A percentile compares a stretch with the other conserved stretches of the same genome.
Evolutionary conservation across 352 stramenopile species (phyloP).

Genomic region (Aphanomyces cochlioides): DNA sequence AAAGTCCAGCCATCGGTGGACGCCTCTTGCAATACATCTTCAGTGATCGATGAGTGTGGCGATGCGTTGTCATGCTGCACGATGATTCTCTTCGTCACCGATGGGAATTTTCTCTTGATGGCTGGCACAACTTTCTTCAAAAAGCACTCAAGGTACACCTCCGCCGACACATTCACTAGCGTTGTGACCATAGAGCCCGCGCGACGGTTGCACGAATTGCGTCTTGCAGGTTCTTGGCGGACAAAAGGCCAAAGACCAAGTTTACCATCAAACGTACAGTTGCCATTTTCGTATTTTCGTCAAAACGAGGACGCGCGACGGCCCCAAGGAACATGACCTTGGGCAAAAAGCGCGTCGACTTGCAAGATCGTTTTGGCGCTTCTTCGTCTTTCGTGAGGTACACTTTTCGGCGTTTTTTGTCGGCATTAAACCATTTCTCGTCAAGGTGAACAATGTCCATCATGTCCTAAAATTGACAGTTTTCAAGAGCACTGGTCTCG

Average conservation of each 20-base stretch:
- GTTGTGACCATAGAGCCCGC: constrained; percentile 17
- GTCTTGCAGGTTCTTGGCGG: constrained; percentile 14
- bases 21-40: constrained; percentile 28
- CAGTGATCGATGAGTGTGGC: constrained; percentile 23
- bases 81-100: background rate
- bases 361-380: background rate
- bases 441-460: constrained; percentile 14
- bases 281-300: too few relatives aligned
- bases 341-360: constrained; percentile 35
- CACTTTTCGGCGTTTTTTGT: constrained; percentile 1
- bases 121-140: constrained; percentile 32
- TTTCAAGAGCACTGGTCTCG: background rate
- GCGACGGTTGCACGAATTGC: constrained; percentile 28
- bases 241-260: constrained; percentile 36
- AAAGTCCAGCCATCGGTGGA: constrained; percentile 28
- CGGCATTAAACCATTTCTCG: constrained; percentile 8
- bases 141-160: constrained; percentile 32
- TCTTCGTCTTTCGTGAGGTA: constrained; percentile 31
- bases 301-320: constrained; percentile 13
- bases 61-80: constrained; percentile 37
- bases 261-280: constrained; percentile 31
- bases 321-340: constrained; percentile 39
- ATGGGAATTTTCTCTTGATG: constrained; percentile 31
- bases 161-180: constrained; percentile 29
- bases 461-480: constrained; percentile 7